Evolutionary conservation across 148 eudicot species (phyloP), one percentile per base, ranked within the genome.

Genomic region (Nepenthes gracilis): DNA sequence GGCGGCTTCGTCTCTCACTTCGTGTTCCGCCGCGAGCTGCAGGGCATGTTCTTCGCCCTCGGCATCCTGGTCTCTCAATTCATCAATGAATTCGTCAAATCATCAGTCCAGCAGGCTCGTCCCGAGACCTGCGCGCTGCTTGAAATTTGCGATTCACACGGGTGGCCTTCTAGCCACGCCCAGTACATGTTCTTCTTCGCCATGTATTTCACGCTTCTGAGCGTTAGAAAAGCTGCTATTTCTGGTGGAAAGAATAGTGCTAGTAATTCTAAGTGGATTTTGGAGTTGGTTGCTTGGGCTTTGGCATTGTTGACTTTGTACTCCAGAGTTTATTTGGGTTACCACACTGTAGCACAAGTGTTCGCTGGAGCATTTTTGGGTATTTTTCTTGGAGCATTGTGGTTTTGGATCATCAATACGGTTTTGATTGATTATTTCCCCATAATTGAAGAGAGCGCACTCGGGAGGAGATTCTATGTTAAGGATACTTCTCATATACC

Each of bases 131-230:
- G 97, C 62, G 70, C 70, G 2, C 68, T 83, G 33, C 88, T 92
- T 5, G 97, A 92, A 50, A 78, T 73, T 58, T 92, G 97, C 62
- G 97, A 92, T 52, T 92, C 97, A 2, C 90, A 82, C 57, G 97
- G 97, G 5, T 92, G 97, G 94, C 97, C 97, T 1, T 92, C 97
- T 0, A 83, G 90, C 65, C 97, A 92, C 57, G 74, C 90, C 0
- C 94, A 88, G 59, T 92, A 83, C 66, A 85, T 83, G 86, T 85
- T 92, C 81, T 92, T 92, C 68, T 85, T 92, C 70, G 84, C 93
- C 23, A 70, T 69, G 1, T 92, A 83, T 56, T 77, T 87, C 67
- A 67, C 90, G 2, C 81, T 92, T 4, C 47, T 85, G 11, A 76
- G 81, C 23, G 52, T 71, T 47, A 70, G 70, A 7, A 83, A 65